Conservation (phyloP, 768 basidiomycete species). For the Mycena polygramma region DNA sequence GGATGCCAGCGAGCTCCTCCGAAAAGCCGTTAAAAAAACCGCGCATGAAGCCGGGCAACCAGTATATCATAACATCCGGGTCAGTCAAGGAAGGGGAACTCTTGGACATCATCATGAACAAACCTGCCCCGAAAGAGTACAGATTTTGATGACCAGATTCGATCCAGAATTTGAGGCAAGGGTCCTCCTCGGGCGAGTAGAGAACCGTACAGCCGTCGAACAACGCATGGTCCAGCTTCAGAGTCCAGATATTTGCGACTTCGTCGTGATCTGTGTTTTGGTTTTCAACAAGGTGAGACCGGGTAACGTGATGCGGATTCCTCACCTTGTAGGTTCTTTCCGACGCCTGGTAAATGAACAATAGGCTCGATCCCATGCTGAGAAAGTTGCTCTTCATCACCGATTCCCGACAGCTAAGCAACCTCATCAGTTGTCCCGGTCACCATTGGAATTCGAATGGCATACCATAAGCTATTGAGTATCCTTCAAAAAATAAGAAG, state of each 20-base stretch:
- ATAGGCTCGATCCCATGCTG: slow-evolving; percentile 44
- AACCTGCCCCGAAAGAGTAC: slow-evolving; percentile 43
- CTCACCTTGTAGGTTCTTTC: slow-evolving; percentile 50
- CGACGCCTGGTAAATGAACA: slow-evolving; percentile 51
- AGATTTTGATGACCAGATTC: slow-evolving; percentile 40
- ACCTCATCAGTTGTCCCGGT: background rate
- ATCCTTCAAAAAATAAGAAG: background rate
- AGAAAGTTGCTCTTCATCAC: slow-evolving; percentile 42
- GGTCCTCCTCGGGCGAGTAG: slow-evolving; percentile 40
- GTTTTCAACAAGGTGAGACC: background rate
- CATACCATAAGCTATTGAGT: slow-evolving; percentile 40
- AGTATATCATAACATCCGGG: slow-evolving; percentile 47
- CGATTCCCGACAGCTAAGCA: slow-evolving; percentile 51
- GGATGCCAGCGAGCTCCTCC: slow-evolving; percentile 37
- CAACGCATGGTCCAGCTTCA: slow-evolving; percentile 46
- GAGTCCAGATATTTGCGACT: slow-evolving; percentile 44
- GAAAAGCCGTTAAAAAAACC: slow-evolving; percentile 31
- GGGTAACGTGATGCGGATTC: background rate
- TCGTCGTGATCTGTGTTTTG: slow-evolving; percentile 49
- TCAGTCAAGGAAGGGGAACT: slow-evolving; percentile 38
- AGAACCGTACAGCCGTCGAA: slow-evolving; percentile 43
- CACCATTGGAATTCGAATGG: too few relatives aligned
- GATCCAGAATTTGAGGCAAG: slow-evolving; percentile 46
- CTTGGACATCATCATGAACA: slow-evolving; percentile 38
- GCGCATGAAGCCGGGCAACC: slow-evolving; percentile 36